Percentiles rank a stretch among this genome's conserved stretches.
These are phyloP conservation scores for Podaxis rugospora DNA, from an alignment of 768 basidiomycete species.

Conservation along the genomic window DNA sequence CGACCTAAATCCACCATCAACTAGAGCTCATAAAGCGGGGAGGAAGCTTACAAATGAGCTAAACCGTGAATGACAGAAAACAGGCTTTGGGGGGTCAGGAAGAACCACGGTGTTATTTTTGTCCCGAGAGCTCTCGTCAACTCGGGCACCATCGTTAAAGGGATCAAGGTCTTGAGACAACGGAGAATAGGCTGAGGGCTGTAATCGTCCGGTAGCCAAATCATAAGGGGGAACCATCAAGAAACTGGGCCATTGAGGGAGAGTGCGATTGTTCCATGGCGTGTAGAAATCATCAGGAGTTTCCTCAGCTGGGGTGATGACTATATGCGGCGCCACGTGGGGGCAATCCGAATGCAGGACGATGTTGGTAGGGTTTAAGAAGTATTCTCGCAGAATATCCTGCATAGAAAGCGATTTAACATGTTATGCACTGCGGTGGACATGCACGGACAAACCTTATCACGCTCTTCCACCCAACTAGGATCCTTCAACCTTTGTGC, in stretches of 20 bases:
- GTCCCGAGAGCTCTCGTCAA: background rate
- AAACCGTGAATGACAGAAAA: slow-evolving; percentile 30
- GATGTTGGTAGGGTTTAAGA: slow-evolving; percentile 27
- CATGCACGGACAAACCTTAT: slow-evolving; percentile 8
- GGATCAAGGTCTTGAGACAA: background rate
- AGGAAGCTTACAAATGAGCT: slow-evolving; percentile 21
- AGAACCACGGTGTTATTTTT: background rate
- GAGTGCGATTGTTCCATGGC: slow-evolving; percentile 31
- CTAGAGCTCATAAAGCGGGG: background rate
- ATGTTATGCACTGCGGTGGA: background rate
- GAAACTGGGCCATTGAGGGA: slow-evolving; percentile 28
- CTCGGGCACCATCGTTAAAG: background rate
- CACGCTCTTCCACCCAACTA: slow-evolving; percentile 6
- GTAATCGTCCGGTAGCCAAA: slow-evolving; percentile 14
- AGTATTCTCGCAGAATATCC: slow-evolving; percentile 24
- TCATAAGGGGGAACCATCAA: slow-evolving; percentile 31
- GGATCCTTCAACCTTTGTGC: background rate
- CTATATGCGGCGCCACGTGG: slow-evolving; percentile 42
- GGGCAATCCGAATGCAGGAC: slow-evolving; percentile 41
- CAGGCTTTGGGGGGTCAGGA: slow-evolving; percentile 10
- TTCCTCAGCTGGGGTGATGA: slow-evolving; percentile 44
- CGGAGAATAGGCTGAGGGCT: background rate
- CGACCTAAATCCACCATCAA: slow-evolving; percentile 14
- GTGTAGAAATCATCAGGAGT: slow-evolving; percentile 28
- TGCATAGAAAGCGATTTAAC: slow-evolving; percentile 12